phyloP scores from a whole-genome alignment of 805 yeast genomes.

The Barnettozyma pratensis region DNA sequence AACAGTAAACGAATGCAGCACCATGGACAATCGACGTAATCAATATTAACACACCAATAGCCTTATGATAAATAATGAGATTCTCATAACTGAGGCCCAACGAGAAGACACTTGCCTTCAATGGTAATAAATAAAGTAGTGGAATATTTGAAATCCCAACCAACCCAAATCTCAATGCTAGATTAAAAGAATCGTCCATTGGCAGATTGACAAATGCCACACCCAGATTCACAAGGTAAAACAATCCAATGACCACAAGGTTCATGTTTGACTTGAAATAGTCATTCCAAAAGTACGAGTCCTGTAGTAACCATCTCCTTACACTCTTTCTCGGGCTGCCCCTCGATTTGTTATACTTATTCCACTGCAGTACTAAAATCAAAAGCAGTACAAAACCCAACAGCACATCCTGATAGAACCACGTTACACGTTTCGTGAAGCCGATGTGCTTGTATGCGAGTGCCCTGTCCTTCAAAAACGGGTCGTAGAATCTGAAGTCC shows the following conservation, averaged over 20 bases:
- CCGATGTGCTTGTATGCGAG: conserved; percentile 18
- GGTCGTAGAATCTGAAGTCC: conserved; percentile 19
- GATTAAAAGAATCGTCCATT: conserved; percentile 20
- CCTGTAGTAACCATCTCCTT: conserved; percentile 1
- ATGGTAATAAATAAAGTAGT: conserved; percentile 22
- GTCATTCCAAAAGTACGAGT: conserved; percentile 8
- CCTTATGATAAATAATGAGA: conserved; percentile 22
- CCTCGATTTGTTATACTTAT: background rate
- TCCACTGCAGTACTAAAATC: background rate
- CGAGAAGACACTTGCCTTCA: conserved; percentile 22
- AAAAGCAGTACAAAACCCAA: conserved; percentile 1
- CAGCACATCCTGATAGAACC: conserved; percentile 20
- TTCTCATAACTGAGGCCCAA: conserved; percentile 22
- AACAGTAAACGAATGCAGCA: conserved; percentile 12
- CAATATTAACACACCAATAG: conserved; percentile 18
- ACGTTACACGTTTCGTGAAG: conserved; percentile 17
- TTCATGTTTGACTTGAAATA: conserved; percentile 16
- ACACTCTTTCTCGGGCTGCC: background rate
- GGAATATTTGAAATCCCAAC: conserved; percentile 24
- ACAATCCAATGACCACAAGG: conserved; percentile 9
- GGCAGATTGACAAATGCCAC: conserved; percentile 17
- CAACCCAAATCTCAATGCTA: conserved; percentile 22
- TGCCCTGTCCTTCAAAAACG: conserved; percentile 18
- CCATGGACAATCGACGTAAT: conserved; percentile 17
- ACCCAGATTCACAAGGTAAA: conserved; percentile 12